Conservation (phyloP, 2,329 filamentous ascomycete species). For the Diatrype stigma region DNA sequence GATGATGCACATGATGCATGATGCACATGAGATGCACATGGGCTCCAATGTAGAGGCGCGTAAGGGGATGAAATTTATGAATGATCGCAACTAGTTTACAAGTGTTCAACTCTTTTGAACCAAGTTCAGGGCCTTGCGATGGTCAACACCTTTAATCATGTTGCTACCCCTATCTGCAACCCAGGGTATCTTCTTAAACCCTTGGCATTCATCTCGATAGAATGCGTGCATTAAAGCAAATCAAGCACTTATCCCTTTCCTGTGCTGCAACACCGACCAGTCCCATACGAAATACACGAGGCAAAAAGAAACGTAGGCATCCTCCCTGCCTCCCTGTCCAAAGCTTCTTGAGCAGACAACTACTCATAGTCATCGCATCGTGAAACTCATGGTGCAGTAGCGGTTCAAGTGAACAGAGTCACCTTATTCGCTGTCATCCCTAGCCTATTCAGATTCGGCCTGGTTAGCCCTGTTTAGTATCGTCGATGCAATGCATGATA, state of each 20-base stretch:
- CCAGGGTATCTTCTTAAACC: neutral
- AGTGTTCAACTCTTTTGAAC: neutral
- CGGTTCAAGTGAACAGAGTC: constrained; percentile 5
- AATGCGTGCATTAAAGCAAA: constrained; percentile 19
- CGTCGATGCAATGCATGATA: constrained; percentile 7
- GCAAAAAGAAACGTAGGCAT: constrained; percentile 22
- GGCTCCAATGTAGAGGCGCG: neutral
- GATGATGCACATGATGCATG: too few species aligned
- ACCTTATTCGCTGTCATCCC: constrained; percentile 41
- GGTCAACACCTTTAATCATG: neutral
- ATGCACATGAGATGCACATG: too few species aligned
- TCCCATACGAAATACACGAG: constrained; percentile 27
- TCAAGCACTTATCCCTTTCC: constrained; percentile 27
- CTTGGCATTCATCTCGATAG: constrained; percentile 10
- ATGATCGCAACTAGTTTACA: neutral
- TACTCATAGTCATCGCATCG: constrained; percentile 23
- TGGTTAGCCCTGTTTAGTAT: constrained; percentile 18
- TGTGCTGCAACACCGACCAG: constrained; percentile 30
- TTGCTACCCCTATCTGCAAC: neutral
- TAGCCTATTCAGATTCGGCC: constrained; percentile 45
- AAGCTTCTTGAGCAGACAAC: constrained; percentile 18
- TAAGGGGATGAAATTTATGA: neutral
- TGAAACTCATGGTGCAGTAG: constrained; percentile 19
- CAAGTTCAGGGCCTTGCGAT: neutral
- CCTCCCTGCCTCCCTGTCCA: constrained; percentile 15